Base-by-base conservation (phyloP, 495 filamentous ascomycete genomes). In the Aspergillus affinis region DNA sequence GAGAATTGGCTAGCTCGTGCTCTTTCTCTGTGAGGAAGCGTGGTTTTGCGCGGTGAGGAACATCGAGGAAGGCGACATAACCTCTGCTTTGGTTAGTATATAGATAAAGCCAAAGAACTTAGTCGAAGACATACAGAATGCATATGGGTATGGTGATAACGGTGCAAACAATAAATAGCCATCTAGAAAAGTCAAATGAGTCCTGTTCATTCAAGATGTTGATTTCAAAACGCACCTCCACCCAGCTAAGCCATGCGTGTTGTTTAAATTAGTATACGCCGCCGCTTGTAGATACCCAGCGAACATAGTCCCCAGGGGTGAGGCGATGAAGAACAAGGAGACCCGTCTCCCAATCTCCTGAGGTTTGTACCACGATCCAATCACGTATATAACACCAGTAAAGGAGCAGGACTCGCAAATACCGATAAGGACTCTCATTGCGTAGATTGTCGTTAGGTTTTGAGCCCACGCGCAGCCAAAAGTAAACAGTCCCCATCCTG, bases 201-300 rank as follows among this genome's bases (percentile, higher is more conserved):
- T 10, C 6, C 8, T 32, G 3, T 32, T 32, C 29, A 7, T n/a
- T n/a, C 10, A 8, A 15, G 1, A 41, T 8, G 1, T 2, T 4
- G 0, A 4, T 15, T 48, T 9, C 61, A 20, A 29, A 41, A 52
- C 48, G 51, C 54, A 67, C 59, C 57, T 70, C 65, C 70, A 70
- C 5, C 68, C 68, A 15, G 58, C 61, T 20, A 72, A 50, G 0
- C 68, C 70, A 51, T 64, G 52, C 15, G 27, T 55, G 20, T 64
- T 58, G 20, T 71, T 55, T n/a, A 73, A 45, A 53, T 68, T 68
- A 1, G 60, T 64, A 32, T 71, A 73, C 2, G 67, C 67, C 2
- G 66, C 66, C 15, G 70, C 66, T 48, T 71, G 68, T 12, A 73
- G 53, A 51, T 71, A 71, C 0, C 70, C 70, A 15, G 62, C 64